A percentile compares a stretch with the other conserved stretches of the same genome.
Evolutionary conservation across 768 basidiomycete species (phyloP).

Genomic region (Amanita rubescens): DNA sequence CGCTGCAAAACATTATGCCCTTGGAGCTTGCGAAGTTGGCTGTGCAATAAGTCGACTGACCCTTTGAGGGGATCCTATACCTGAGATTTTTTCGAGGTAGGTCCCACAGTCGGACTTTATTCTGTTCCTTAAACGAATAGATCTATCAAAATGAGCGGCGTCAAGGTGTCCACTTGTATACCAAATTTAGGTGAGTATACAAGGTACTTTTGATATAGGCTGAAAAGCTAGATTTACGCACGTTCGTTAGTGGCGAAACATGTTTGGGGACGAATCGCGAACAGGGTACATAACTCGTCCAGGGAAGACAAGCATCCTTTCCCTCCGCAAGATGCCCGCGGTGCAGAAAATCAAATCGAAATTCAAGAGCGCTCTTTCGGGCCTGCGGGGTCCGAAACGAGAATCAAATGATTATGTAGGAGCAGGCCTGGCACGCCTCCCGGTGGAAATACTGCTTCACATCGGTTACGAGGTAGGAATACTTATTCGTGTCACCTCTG

Average conservation of each 20-base stretch:
- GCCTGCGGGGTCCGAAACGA: not conserved
- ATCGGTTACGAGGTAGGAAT: conserved; percentile 4
- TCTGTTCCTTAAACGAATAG: too few relatives aligned
- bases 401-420: not conserved
- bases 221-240: not conserved
- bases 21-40: not conserved
- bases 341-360: not conserved
- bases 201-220: not conserved
- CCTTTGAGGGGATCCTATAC: too few relatives aligned
- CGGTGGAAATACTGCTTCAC: not conserved
- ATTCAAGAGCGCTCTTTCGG: not conserved
- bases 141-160: too few relatives aligned
- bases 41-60: too few relatives aligned
- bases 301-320: not conserved
- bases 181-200: not conserved
- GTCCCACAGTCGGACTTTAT: too few relatives aligned
- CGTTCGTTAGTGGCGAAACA: not conserved
- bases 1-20: not conserved
- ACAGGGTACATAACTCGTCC: too few relatives aligned
- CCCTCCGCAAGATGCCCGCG: not conserved
- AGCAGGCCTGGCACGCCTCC: not conserved
- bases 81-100: too few relatives aligned
- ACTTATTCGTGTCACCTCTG: not conserved
- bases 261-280: not conserved
- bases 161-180: too few relatives aligned